Conservation (phyloP, 1,139 yeast species). For the Groenewaldozyma sp. region DNA sequence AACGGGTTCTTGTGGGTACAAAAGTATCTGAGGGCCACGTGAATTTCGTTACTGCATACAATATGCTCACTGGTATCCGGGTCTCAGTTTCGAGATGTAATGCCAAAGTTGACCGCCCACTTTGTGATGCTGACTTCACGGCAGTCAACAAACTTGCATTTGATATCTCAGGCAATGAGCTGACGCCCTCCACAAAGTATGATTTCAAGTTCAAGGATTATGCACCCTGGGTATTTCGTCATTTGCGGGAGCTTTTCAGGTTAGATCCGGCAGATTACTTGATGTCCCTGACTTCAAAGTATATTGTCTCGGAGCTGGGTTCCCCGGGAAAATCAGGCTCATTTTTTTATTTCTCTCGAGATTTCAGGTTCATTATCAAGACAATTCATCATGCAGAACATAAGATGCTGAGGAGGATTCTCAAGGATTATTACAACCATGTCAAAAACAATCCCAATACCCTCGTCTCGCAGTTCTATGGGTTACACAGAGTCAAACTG, state of each 20-base stretch:
- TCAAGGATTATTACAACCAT: slow-evolving; percentile 72
- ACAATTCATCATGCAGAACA: slow-evolving; percentile 94
- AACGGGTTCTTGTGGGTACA: slow-evolving; percentile 63
- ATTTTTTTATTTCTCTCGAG: slow-evolving; percentile 89
- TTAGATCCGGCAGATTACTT: slow-evolving; percentile 94
- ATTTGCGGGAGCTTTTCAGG: slow-evolving; percentile 67
- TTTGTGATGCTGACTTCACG: slow-evolving; percentile 61
- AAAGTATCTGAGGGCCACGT: slow-evolving; percentile 88
- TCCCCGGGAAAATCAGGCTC: slow-evolving; percentile 98
- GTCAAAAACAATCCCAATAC: slow-evolving; percentile 83
- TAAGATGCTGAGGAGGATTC: slow-evolving; percentile 62
- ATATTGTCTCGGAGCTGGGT: slow-evolving; percentile 82
- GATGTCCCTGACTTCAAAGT: slow-evolving; percentile 85
- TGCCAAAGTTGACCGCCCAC: slow-evolving; percentile 71
- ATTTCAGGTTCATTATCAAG: slow-evolving; percentile 87
- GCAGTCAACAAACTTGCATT: slow-evolving; percentile 72
- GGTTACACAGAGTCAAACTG: slow-evolving; percentile 87
- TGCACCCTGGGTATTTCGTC: slow-evolving; percentile 89
- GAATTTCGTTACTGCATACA: slow-evolving; percentile 88
- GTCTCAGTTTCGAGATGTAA: slow-evolving; percentile 84
- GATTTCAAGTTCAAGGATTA: slow-evolving; percentile 97
- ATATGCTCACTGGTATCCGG: slow-evolving; percentile 94
- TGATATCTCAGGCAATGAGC: slow-evolving; percentile 78
- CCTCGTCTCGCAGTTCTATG: slow-evolving; percentile 85
- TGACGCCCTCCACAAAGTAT: slow-evolving; percentile 87